Conservation (phyloP, 2,329 filamentous ascomycete genomes). For the Fusarium irregulare region DNA sequence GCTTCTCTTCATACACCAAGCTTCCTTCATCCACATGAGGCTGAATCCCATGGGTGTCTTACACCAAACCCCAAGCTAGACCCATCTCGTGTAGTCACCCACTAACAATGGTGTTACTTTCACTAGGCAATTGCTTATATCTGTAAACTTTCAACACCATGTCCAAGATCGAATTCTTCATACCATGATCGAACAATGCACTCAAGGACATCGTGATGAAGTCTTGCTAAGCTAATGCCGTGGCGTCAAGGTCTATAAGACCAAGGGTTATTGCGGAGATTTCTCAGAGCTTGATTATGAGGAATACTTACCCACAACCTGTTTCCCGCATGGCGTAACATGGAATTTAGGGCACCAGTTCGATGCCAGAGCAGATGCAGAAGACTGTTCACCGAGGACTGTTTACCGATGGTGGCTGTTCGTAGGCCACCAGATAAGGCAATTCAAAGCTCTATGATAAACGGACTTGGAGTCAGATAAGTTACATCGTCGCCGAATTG, state of each 20-base stretch:
- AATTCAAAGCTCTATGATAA: background rate
- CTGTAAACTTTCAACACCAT: background rate
- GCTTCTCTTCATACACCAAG: background rate
- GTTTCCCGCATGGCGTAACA: background rate
- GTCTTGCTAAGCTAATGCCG: background rate
- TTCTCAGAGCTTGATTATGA: background rate
- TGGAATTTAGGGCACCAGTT: background rate
- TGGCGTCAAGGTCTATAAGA: background rate
- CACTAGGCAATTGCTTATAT: background rate
- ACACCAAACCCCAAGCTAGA: background rate
- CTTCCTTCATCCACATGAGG: background rate
- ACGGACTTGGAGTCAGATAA: background rate
- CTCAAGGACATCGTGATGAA: background rate
- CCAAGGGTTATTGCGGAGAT: background rate
- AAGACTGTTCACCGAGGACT: background rate
- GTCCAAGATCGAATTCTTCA: background rate
- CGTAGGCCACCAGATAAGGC: background rate
- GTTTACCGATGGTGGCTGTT: background rate
- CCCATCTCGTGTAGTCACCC: background rate
- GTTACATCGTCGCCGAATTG: background rate
- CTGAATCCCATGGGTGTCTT: background rate
- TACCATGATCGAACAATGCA: background rate
- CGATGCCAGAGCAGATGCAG: background rate
- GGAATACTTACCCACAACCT: background rate
- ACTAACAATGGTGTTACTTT: background rate